Conservation (phyloP, 164 flowering plant genomes). For the Brasenia schreberi region DNA sequence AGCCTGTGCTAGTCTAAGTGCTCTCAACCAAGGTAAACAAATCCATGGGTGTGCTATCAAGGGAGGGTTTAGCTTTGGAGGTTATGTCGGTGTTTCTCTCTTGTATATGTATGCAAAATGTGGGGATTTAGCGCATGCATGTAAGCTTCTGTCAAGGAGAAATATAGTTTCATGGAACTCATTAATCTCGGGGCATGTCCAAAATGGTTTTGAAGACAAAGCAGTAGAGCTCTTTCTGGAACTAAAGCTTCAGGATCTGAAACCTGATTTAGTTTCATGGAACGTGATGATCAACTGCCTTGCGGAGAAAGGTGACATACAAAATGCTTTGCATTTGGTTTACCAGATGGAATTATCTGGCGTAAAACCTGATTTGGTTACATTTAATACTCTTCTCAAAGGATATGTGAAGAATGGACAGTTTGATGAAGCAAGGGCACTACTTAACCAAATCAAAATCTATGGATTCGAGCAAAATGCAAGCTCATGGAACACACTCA, state of each 20-base stretch:
- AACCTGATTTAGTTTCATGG: too few species aligned
- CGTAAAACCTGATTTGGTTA: neutral
- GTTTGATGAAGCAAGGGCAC: slow-evolving; percentile 3
- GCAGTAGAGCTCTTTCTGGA: too few species aligned
- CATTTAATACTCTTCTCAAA: too few species aligned
- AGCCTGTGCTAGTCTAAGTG: slow-evolving; percentile 7
- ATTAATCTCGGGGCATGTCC: too few species aligned
- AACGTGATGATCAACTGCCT: slow-evolving; percentile 5
- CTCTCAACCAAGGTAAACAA: slow-evolving; percentile 7
- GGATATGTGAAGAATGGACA: neutral
- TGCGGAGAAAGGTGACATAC: slow-evolving; percentile 5
- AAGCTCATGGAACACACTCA: slow-evolving; percentile 11
- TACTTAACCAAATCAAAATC: slow-evolving; percentile 1
- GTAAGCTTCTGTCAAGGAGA: too few species aligned
- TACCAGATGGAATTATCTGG: slow-evolving; percentile 6
- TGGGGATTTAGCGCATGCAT: too few species aligned
- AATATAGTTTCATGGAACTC: too few species aligned
- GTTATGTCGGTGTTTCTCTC: too few species aligned
- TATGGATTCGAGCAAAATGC: slow-evolving; percentile 3
- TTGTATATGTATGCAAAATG: too few species aligned
- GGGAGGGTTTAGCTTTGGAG: too few species aligned
- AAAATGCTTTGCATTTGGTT: neutral
- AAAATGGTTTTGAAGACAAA: too few species aligned
- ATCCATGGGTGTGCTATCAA: slow-evolving; percentile 3
- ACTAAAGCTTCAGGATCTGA: too few species aligned